phyloP scores from a whole-genome alignment of 2,329 filamentous ascomycete species.

The Aphanoascus verrucosus region DNA sequence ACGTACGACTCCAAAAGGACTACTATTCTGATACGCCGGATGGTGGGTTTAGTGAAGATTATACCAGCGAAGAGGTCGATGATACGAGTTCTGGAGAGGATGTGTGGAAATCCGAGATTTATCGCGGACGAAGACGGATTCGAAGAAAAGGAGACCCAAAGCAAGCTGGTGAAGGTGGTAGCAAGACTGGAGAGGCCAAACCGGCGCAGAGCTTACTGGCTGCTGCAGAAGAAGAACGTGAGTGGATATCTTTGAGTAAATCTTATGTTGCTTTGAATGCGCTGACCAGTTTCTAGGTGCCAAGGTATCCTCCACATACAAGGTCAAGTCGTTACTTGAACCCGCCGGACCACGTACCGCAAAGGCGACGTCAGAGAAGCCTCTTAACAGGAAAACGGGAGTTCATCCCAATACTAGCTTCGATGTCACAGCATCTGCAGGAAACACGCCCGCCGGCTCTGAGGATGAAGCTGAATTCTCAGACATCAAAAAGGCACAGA shows the following conservation, averaged over 20 bases:
- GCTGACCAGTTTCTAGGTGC: conserved; percentile 34
- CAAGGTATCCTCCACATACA: conserved; percentile 45
- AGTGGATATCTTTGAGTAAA: conserved; percentile 26
- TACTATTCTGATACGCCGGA: conserved; percentile 62
- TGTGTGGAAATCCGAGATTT: conserved; percentile 34
- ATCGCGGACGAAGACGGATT: conserved; percentile 31
- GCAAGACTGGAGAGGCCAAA: conserved; percentile 28
- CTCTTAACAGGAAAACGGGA: conserved; percentile 37
- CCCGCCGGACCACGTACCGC: conserved; percentile 47
- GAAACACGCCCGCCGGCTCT: conserved; percentile 58
- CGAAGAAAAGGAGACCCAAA: conserved; percentile 19
- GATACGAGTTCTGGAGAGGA: conserved; percentile 55
- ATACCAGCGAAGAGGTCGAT: conserved; percentile 27
- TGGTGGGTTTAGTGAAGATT: conserved; percentile 42
- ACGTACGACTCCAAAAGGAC: conserved; percentile 56
- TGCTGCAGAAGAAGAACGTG: conserved; percentile 69
- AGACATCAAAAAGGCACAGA: conserved; percentile 81
- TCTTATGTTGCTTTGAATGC: neutral
- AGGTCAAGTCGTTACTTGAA: conserved; percentile 56
- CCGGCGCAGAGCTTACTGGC: conserved; percentile 53
- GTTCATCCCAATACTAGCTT: conserved; percentile 80
- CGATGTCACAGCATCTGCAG: conserved; percentile 53
- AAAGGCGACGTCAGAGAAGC: conserved; percentile 50
- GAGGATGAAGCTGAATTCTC: conserved; percentile 76
- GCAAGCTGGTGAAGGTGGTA: conserved; percentile 5